Evolutionary conservation across 768 basidiomycete genomes (phyloP), one percentile per base, ranked within the genome.

Genomic region (Auriscalpium microsporum): DNA sequence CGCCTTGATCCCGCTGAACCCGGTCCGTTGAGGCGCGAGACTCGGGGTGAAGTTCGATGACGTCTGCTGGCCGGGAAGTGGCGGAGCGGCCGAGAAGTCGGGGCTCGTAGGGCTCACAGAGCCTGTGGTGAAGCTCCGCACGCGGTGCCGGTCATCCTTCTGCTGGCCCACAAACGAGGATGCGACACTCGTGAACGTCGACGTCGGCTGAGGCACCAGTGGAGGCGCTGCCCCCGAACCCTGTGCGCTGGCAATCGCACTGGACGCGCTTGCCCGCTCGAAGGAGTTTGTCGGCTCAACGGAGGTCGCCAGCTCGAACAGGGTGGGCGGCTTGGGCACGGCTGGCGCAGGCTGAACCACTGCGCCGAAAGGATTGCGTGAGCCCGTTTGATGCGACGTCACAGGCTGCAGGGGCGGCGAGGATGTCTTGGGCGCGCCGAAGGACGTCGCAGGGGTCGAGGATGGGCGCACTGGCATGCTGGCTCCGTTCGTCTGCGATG

Each of bases 341-440:
- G 87, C 83, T 1, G 84, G 79, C 14, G 60, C 58, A 42, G 74
- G 71, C 21, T 81, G 72, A 9, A 78, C 76, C 6, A 79, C 74
- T 4, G 82, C 80, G 7, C 93, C 94, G 60, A 99, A 99, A 3
- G 96, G 96, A 76, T 99, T 99, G 62, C 83, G 84, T 8, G 91
- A 90, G 28, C 96, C 95, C 3, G 96, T 99, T 67, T 87, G 83
- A 67, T 98, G 94, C 7, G 93, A 78, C 63, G 82, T 84, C 28
- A 97, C 78, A 8, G 84, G 82, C 63, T 85, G 82, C 2, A 77
- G 74, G 3, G 72, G 60, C 38, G 78, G 76, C 5, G 78, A 78
- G 7, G 60, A 56, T 2, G 77, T 72, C 7, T 65, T 63, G 34
- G 71, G 63, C 45, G 53, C 65, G 54, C 63, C 62, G 6, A 73